Conservation (phyloP, 208 protist genomes). For the Dictyostelium gargantuum region DNA sequence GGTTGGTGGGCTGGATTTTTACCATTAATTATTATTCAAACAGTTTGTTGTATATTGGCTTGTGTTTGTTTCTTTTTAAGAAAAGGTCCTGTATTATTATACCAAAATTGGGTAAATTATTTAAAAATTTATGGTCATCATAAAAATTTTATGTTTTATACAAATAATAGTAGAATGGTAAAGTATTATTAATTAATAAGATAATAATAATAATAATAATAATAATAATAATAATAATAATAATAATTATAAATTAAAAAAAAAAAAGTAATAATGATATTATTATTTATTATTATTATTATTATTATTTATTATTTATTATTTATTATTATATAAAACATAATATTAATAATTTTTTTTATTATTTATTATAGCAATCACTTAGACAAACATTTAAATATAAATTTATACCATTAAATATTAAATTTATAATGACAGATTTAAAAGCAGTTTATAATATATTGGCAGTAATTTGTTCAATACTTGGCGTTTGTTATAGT, state of each 20-base stretch:
- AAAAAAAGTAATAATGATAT: too few species aligned
- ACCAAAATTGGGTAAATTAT: slow-evolving; percentile 47
- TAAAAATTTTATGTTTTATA: slow-evolving; percentile 28
- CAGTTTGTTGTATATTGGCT: background rate
- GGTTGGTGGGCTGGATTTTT: background rate
- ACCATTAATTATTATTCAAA: slow-evolving; percentile 22
- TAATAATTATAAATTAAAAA: too few species aligned
- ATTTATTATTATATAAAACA: background rate
- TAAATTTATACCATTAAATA: slow-evolving; percentile 17
- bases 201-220: too few species aligned
- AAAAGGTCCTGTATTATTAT: background rate
- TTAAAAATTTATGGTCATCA: background rate
- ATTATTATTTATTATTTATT: background rate
- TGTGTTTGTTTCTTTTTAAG: slow-evolving; percentile 11
- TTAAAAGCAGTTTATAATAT: slow-evolving; percentile 26
- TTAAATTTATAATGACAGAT: slow-evolving; percentile 3
- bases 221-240: background rate
- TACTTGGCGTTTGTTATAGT: background rate
- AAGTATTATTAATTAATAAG: background rate
- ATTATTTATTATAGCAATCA: background rate
- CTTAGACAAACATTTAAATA: background rate
- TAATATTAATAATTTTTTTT: background rate
- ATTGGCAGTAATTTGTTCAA: slow-evolving; percentile 2
- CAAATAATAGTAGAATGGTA: slow-evolving; percentile 30
- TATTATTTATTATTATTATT: background rate